phyloP scores from a whole-genome alignment of 257 asterid genomes.

The Solanum tarijense region DNA sequence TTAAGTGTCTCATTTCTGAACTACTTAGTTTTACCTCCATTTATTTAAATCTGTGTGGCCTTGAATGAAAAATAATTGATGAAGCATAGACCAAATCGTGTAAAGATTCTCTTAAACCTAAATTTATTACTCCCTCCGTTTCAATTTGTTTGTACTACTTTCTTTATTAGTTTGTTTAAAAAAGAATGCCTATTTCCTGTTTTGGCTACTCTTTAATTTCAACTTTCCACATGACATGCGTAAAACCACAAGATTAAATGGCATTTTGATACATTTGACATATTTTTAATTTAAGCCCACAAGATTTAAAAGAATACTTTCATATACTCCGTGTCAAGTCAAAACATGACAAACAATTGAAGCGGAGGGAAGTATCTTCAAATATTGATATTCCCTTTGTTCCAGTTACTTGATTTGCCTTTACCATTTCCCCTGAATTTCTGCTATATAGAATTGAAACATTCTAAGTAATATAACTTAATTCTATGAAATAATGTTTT shows the following conservation, averaged over 20 bases:
- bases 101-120: too few relatives aligned
- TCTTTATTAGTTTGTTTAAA: background rate
- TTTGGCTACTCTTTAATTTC: background rate
- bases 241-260: background rate
- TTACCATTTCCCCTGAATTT: background rate
- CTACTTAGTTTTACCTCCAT: too few relatives aligned
- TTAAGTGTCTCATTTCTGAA: too few relatives aligned
- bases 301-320: too few relatives aligned
- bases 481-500: background rate
- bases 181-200: background rate
- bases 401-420: background rate
- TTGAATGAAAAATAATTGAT: too few relatives aligned
- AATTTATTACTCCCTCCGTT: too few relatives aligned
- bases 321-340: background rate
- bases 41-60: too few relatives aligned
- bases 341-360: background rate
- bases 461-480: background rate
- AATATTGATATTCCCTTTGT: background rate
- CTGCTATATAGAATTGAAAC: background rate
- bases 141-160: too few relatives aligned
- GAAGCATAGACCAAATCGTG: too few relatives aligned
- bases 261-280: too few relatives aligned
- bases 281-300: background rate
- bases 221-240: background rate
- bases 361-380: background rate